Conservation (phyloP, 352 stramenopile species). For the Thalassiosira mediterranea region DNA sequence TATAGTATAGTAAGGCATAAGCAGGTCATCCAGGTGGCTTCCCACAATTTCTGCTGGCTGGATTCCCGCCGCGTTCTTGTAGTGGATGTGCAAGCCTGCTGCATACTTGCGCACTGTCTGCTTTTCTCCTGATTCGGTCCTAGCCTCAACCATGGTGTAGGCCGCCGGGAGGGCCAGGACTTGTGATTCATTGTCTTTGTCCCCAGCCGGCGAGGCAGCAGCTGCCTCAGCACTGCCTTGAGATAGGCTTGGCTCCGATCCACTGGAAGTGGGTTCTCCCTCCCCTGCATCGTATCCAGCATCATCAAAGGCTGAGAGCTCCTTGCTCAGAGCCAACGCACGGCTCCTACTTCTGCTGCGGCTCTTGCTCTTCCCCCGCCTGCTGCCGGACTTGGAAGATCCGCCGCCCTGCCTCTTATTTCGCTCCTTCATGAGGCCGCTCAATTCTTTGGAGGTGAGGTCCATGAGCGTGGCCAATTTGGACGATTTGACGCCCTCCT, state of each 20-base stretch:
- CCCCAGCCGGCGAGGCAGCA: background rate
- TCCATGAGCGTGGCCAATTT: conserved; percentile 38
- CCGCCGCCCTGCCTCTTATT: conserved; percentile 20
- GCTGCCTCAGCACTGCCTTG: background rate
- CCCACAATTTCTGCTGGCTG: conserved; percentile 33
- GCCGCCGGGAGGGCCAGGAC: conserved; percentile 21
- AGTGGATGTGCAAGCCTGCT: conserved; percentile 50
- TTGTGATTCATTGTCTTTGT: background rate
- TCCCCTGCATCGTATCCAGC: conserved; percentile 4
- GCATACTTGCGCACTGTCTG: conserved; percentile 47
- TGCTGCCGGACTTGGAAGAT: background rate
- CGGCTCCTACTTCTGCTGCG: background rate
- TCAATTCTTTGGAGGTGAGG: conserved; percentile 40
- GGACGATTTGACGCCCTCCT: conserved; percentile 11
- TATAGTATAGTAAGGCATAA: conserved; percentile 59
- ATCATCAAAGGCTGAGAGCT: background rate
- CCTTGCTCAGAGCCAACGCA: background rate
- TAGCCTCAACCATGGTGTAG: conserved; percentile 49
- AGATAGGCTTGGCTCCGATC: conserved; percentile 1
- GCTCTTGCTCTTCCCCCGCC: background rate
- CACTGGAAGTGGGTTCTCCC: conserved; percentile 14
- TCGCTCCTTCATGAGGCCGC: conserved; percentile 47
- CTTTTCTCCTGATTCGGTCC: conserved; percentile 38
- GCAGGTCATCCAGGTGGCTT: conserved; percentile 57
- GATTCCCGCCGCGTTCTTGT: conserved; percentile 57